These are phyloP conservation scores for Triticum aestivum DNA, from an alignment of 176 grass and related monocot species.

Conservation along the genomic window DNA sequence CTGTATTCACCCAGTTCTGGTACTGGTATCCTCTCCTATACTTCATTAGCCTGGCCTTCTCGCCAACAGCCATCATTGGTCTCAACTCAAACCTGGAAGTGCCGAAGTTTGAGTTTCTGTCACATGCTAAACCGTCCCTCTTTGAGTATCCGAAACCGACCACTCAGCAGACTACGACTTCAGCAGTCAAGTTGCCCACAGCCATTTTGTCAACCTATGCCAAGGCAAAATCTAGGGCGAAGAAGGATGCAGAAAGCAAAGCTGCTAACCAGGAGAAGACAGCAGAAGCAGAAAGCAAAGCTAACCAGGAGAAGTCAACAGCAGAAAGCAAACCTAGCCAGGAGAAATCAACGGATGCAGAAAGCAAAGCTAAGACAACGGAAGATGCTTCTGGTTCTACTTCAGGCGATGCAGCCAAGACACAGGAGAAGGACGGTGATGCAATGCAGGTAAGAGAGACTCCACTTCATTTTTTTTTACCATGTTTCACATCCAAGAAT, in stretches of 20 bases:
- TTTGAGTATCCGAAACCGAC: constrained; percentile 90
- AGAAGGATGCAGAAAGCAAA: constrained; percentile 95
- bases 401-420: constrained; percentile 54
- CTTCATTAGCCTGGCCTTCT: constrained; percentile 94
- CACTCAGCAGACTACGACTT: constrained; percentile 72
- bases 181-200: constrained; percentile 72
- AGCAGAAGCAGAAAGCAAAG: constrained; percentile 72
- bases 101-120: constrained; percentile 94
- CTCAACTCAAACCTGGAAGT: constrained; percentile 96
- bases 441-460: constrained; percentile 70
- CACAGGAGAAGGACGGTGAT: constrained; percentile 74
- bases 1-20: constrained; percentile 98
- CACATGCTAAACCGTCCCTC: constrained; percentile 83
- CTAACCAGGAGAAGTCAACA: constrained; percentile 2
- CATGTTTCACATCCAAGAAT: not conserved
- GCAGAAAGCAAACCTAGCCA: constrained; percentile 78
- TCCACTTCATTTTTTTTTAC: not conserved
- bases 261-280: constrained; percentile 75
- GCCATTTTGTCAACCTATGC: constrained; percentile 95
- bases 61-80: constrained; percentile 85
- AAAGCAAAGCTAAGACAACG: constrained; percentile 65
- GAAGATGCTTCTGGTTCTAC: constrained; percentile 54
- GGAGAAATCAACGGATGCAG: constrained; percentile 50
- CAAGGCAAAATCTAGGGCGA: constrained; percentile 89
- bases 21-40: constrained; percentile 99